phyloP scores from a whole-genome alignment of 1,284 basidiomycete genomes.

The Cutaneotrichosporon sp. region DNA sequence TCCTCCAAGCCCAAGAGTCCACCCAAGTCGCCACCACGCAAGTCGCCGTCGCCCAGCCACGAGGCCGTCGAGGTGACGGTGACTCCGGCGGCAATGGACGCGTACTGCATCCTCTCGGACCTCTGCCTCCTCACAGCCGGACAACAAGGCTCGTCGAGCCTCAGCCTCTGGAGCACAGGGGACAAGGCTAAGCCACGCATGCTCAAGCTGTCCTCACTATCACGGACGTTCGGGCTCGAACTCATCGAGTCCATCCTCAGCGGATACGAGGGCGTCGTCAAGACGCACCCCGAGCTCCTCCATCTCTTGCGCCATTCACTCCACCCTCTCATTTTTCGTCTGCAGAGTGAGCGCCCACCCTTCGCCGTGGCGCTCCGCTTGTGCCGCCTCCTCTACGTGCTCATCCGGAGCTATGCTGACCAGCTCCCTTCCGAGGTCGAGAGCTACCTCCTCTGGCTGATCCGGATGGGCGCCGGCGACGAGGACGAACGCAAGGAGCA shows the following conservation, averaged over 20 bases:
- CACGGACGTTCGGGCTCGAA: slow-evolving; percentile 92
- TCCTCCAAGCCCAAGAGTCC: slow-evolving; percentile 6
- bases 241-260: slow-evolving; percentile 95
- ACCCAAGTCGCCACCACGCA: slow-evolving; percentile 10
- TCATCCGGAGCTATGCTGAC: slow-evolving; percentile 84
- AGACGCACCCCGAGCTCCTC: slow-evolving; percentile 79
- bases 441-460: slow-evolving; percentile 77
- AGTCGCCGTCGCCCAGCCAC: neutral
- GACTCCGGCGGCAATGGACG: slow-evolving; percentile 78
- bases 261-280: slow-evolving; percentile 86
- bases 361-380: slow-evolving; percentile 89
- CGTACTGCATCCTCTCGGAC: slow-evolving; percentile 85
- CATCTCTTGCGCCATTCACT: slow-evolving; percentile 82
- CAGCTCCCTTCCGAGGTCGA: slow-evolving; percentile 78
- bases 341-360: slow-evolving; percentile 73
- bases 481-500: slow-evolving; percentile 36
- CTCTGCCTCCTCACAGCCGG: slow-evolving; percentile 70
- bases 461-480: slow-evolving; percentile 74
- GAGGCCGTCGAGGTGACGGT: slow-evolving; percentile 47
- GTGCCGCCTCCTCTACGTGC: slow-evolving; percentile 86
- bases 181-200: slow-evolving; percentile 72
- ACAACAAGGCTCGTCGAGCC: slow-evolving; percentile 24
- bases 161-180: slow-evolving; percentile 36
- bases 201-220: slow-evolving; percentile 77
- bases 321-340: slow-evolving; percentile 82